Evolutionary conservation across 345 rosid genomes (phyloP), one percentile per base, ranked within the genome.

Genomic region (Syzygium jambos): DNA sequence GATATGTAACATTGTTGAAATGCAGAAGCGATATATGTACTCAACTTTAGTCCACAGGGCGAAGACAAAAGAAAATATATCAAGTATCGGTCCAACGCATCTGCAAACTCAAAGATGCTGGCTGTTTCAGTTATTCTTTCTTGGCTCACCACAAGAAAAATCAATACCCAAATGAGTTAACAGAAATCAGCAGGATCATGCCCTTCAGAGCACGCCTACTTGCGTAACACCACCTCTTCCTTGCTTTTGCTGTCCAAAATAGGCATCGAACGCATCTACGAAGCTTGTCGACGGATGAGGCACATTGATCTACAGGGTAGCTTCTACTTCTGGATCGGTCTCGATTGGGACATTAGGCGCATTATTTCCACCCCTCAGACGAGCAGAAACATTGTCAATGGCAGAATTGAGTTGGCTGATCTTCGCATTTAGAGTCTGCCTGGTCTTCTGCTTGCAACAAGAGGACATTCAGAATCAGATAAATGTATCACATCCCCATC

Each of bases 351-450:
- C 93, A 5, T 87, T 55, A 27, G 93, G 86, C 2, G 91, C 51
- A 83, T 90, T 94, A 51, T 88, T 93, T 53, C 95, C 96, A 34
- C 98, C 98, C 93, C 96, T 94, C 91, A 97, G 89, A n/a, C 98
- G 96, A 19, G 95, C 91, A 41, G 98, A 95, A 38, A 96, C 96
- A 51, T 94, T 95, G 96, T 97, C 98, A 41, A 97, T 97, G 30
- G 98, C 98, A 85, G 94, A 93, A 89, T 95, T 97, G 85, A 97
- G 96, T 88, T 97, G 99, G 91, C 92, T 91, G 89, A 96, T 93
- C 91, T 97, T 97, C 82, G 91, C 95, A 87, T 95, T 95, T 94
- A 96, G 59, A 41, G 98, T 95, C 91, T 93, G 94, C 92, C 98
- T 95, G 84, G 98, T 96, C 87, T 93, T 95, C 98, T 95, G 95